These are phyloP conservation scores for Colletotrichum neosansevieriae DNA, from an alignment of 2,329 filamentous ascomycete species.

Conservation along the genomic window DNA sequence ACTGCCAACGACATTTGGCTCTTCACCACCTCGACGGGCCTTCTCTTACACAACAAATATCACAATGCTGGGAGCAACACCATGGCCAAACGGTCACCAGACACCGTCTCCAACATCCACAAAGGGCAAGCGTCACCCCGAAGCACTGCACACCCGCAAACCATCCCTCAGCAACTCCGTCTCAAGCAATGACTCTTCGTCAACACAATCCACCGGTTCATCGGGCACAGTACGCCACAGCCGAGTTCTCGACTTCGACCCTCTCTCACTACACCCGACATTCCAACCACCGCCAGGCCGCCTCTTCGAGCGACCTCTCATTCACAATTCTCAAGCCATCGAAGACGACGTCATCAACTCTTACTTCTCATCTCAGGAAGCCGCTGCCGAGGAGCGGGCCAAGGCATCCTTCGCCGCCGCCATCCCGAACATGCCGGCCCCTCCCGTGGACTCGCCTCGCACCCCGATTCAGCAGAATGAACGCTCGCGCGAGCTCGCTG, in stretches of 20 bases:
- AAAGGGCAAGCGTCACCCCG: constrained; percentile 23
- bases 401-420: constrained; percentile 26
- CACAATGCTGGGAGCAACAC: constrained; percentile 27
- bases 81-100: neutral
- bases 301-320: constrained; percentile 40
- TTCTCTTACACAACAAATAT: neutral
- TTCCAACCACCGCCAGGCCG: constrained; percentile 40
- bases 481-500: constrained; percentile 26
- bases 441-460: constrained; percentile 37
- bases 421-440: constrained; percentile 26
- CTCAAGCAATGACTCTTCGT: constrained; percentile 40
- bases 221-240: constrained; percentile 35
- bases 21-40: constrained; percentile 10
- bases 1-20: constrained; percentile 12
- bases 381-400: constrained; percentile 14
- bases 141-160: constrained; percentile 40
- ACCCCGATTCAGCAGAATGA: constrained; percentile 36
- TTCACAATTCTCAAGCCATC: constrained; percentile 34
- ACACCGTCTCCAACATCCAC: constrained; percentile 10
- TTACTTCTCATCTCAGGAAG: constrained; percentile 36
- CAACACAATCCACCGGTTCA: constrained; percentile 36
- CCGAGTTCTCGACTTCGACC: constrained; percentile 40
- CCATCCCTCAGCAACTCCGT: constrained; percentile 41
- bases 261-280: constrained; percentile 40
- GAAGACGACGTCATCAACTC: constrained; percentile 37